A percentile compares a stretch with the other conserved stretches of the same genome.
Conservation (phyloP, 345 rosid species). For the Hevea brasiliensis region DNA sequence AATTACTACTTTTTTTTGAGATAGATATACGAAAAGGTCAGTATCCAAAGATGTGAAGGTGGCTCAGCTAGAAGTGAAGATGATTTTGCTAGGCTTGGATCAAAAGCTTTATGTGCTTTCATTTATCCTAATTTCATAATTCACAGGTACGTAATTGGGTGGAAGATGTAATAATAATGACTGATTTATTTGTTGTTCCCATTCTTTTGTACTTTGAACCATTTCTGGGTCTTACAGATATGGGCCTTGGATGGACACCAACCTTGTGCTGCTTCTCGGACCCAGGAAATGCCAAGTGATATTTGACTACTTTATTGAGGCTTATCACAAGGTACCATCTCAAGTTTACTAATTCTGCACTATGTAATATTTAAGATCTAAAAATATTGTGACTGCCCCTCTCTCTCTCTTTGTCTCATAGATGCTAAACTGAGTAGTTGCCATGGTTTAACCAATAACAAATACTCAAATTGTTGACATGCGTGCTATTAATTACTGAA, state of each 20-base stretch:
- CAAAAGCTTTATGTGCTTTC: constrained; percentile 75
- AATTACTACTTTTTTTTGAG: constrained; percentile 15
- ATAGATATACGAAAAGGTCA: constrained; percentile 68
- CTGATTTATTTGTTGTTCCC: not conserved
- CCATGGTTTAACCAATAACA: too few relatives aligned
- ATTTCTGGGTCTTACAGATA: constrained; percentile 42
- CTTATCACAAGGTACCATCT: constrained; percentile 50
- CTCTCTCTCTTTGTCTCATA: too few relatives aligned
- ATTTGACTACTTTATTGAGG: constrained; percentile 84
- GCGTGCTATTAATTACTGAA: too few relatives aligned
- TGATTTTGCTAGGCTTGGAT: constrained; percentile 65
- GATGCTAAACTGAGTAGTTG: too few relatives aligned
- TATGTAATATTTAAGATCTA: not conserved
- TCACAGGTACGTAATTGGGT: constrained; percentile 50
- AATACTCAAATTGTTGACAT: too few relatives aligned
- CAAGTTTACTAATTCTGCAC: not conserved
- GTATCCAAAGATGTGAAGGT: constrained; percentile 80
- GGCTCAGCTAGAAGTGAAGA: constrained; percentile 38
- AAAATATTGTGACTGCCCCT: too few relatives aligned
- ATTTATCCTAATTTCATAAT: constrained; percentile 96
- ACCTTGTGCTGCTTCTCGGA: constrained; percentile 74
- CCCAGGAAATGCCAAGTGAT: constrained; percentile 71
- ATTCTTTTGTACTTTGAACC: not conserved
- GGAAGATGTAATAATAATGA: not conserved
- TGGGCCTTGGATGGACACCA: constrained; percentile 99